Conservation (phyloP, 2,329 filamentous ascomycete genomes). For the Tolypocladium guangdongense region DNA sequence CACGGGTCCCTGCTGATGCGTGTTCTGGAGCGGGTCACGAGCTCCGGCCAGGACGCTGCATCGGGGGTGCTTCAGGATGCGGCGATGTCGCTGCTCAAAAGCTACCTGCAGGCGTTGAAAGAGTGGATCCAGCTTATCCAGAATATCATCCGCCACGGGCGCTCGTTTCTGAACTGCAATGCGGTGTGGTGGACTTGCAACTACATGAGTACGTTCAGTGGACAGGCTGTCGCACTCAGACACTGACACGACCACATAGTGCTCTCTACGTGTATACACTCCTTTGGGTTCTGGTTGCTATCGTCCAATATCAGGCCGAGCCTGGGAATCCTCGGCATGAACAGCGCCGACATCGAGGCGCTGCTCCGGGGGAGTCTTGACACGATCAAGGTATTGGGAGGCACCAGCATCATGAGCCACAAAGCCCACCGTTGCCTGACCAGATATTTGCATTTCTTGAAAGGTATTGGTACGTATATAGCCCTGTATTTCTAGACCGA, state of each 20-base stretch:
- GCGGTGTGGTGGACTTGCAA: conserved; percentile 21
- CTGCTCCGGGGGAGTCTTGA: conserved; percentile 7
- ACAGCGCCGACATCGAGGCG: conserved; percentile 5
- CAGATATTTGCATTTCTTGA: conserved; percentile 8
- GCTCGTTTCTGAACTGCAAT: conserved; percentile 12
- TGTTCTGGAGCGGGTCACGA: conserved; percentile 7
- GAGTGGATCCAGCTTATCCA: conserved; percentile 11
- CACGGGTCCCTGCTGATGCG: conserved; percentile 7
- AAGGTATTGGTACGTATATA: conserved; percentile 4
- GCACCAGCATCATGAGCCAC: conserved; percentile 11
- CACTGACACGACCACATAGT: conserved; percentile 4
- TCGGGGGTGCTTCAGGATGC: conserved; percentile 7
- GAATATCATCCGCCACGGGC: conserved; percentile 7
- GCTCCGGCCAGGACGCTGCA: background rate
- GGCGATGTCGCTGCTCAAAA: conserved; percentile 9
- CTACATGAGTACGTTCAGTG: conserved; percentile 13
- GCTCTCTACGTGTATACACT: conserved; percentile 15
- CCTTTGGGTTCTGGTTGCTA: conserved; percentile 16
- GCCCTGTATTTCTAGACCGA: too few species aligned
- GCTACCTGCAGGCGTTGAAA: conserved; percentile 8
- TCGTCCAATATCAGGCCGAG: conserved; percentile 5
- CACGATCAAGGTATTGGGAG: conserved; percentile 8
- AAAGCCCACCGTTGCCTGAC: conserved; percentile 12
- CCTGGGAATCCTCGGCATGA: conserved; percentile 1
- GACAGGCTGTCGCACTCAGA: background rate